phyloP scores from a whole-genome alignment of 2,329 filamentous ascomycete species.

The Epichloe aotearoae region DNA sequence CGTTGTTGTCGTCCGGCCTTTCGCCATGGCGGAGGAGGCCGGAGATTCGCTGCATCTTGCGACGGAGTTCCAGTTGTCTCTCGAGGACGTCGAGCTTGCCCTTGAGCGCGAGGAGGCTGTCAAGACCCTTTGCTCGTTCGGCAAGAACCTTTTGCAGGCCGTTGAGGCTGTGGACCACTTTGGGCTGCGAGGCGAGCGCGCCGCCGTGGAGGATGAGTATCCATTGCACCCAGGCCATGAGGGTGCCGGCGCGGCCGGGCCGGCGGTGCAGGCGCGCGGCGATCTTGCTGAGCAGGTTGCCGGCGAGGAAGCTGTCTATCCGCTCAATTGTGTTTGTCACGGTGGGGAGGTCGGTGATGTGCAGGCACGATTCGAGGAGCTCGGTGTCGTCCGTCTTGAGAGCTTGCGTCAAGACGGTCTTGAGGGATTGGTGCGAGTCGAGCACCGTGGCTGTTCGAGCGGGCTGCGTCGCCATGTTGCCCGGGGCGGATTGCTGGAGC shows the following conservation, averaged over 20 bases:
- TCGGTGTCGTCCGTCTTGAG: slow-evolving; percentile 82
- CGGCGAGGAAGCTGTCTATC: slow-evolving; percentile 73
- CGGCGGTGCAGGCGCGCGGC: slow-evolving; percentile 76
- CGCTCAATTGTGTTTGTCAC: slow-evolving; percentile 84
- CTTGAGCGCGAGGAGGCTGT: slow-evolving; percentile 75
- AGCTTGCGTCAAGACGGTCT: slow-evolving; percentile 85
- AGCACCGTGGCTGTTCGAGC: slow-evolving; percentile 38
- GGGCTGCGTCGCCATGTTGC: slow-evolving; percentile 24
- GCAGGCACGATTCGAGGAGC: slow-evolving; percentile 84
- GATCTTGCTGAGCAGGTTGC: slow-evolving; percentile 65
- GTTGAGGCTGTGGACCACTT: slow-evolving; percentile 63
- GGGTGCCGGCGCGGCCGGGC: slow-evolving; percentile 75
- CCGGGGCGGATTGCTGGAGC: slow-evolving; percentile 28
- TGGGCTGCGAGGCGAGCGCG: slow-evolving; percentile 74
- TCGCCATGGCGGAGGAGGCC: slow-evolving; percentile 28
- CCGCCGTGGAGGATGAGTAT: slow-evolving; percentile 85
- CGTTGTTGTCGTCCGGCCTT: slow-evolving; percentile 39
- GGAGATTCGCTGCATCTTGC: slow-evolving; percentile 44
- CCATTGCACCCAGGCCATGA: slow-evolving; percentile 96
- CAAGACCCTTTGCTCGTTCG: slow-evolving; percentile 70
- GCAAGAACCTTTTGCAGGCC: slow-evolving; percentile 75
- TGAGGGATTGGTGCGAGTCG: slow-evolving; percentile 67
- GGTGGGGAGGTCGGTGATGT: slow-evolving; percentile 60
- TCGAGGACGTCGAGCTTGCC: slow-evolving; percentile 92
- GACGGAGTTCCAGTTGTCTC: slow-evolving; percentile 72